These are phyloP conservation scores for Ustulina deusta DNA, from an alignment of 2,329 filamentous ascomycete genomes.

Conservation along the genomic window DNA sequence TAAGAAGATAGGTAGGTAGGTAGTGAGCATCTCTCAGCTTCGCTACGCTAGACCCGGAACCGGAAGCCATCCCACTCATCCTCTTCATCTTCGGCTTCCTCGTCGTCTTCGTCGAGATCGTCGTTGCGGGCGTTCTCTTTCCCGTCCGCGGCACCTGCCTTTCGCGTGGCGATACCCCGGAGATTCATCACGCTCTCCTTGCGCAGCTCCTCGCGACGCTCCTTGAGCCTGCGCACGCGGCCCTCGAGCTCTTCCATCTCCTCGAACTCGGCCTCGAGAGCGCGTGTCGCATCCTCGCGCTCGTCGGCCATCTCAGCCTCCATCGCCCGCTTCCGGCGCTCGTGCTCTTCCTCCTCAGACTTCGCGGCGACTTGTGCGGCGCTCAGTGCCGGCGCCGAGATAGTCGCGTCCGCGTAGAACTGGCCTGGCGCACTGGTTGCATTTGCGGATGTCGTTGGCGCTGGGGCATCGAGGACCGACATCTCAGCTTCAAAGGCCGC, in stretches of 20 bases:
- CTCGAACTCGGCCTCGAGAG: constrained; percentile 81
- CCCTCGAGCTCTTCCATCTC: constrained; percentile 85
- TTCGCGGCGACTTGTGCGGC: constrained; percentile 71
- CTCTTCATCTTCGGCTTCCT: constrained; percentile 62
- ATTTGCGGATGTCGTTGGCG: constrained; percentile 31
- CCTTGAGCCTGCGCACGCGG: constrained; percentile 75
- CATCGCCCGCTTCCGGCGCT: constrained; percentile 62
- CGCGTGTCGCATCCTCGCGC: constrained; percentile 78
- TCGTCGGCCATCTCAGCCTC: constrained; percentile 73
- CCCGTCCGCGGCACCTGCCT: constrained; percentile 47
- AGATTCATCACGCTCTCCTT: constrained; percentile 48
- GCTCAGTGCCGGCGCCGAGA: constrained; percentile 76
- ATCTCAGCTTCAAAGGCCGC: constrained; percentile 89
- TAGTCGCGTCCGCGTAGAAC: constrained; percentile 64
- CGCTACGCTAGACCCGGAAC: constrained; percentile 53
- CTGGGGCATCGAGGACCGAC: constrained; percentile 55
- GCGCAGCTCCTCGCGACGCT: constrained; percentile 76
- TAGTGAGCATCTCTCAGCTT: not conserved
- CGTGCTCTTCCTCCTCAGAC: constrained; percentile 63
- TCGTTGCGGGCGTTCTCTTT: constrained; percentile 49
- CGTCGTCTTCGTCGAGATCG: constrained; percentile 55
- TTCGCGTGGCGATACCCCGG: constrained; percentile 43
- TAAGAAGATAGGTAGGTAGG: not conserved
- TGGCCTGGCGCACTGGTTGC: constrained; percentile 43
- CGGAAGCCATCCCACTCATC: constrained; percentile 72